Evolutionary conservation across 2,329 filamentous ascomycete genomes (phyloP), one percentile per base, ranked within the genome.

Genomic region (Dothideomycetidae sp.): DNA sequence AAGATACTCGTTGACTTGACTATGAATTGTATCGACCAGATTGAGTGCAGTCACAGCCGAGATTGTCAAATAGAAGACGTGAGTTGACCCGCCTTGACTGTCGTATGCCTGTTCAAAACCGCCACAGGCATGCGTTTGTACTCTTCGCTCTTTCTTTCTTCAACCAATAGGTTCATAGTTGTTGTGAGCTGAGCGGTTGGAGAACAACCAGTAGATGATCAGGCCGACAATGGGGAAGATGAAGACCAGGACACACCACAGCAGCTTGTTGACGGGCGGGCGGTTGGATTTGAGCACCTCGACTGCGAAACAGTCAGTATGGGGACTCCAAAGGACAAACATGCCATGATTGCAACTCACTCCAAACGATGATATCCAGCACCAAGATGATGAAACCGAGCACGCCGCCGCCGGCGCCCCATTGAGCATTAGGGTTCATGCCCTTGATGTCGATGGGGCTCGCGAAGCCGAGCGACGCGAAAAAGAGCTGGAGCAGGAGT

Each of bases 201-300:
- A 75, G 58, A 78, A 76, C 36, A 78, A 56, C 52, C 63, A 78
- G 58, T 78, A 78, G 54, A 76, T 57, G 48, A 75, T 55, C 54
- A 75, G 62, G 42, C 74, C 74, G 46, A 71, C 52, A 33, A 78
- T 59, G 3, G 74, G 74, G 59, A 78, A 76, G 44, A 78, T 55
- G 60, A 78, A 77, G 49, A 78, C 71, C 30, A 75, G 59, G 1
- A 77, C 59, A 33, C 64, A 70, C 74, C 74, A 78, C 18, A 76
- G 57, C 3, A 78, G 53, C 60, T 78, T 78, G 55, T 67, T 60
- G 13, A 58, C 53, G 13, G 66, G 57, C 3, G 72, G 64, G 42
- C 73, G 72, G 55, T 68, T 74, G 29, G 73, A 77, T 55, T 76
- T 71, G 40, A 78, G 58, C 45, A 78, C 68, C 57, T 78, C 74